These are phyloP conservation scores for Obba rivulosa DNA, from an alignment of 768 basidiomycete species.

Conservation along the genomic window DNA sequence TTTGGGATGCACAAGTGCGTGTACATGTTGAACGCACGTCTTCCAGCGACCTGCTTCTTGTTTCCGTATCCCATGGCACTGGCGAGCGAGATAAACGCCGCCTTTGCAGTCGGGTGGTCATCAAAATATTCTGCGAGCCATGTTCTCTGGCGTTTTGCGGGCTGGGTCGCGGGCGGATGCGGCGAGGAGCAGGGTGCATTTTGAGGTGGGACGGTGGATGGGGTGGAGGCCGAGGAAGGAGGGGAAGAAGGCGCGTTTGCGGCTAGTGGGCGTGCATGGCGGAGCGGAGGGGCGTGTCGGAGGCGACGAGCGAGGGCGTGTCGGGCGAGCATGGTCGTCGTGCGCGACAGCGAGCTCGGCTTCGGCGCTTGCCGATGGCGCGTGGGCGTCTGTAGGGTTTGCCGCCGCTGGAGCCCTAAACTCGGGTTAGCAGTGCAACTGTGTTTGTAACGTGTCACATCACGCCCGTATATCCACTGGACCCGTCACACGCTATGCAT, in stretches of 20 bases:
- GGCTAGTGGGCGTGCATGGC: background rate
- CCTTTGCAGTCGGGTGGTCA: conserved; percentile 40
- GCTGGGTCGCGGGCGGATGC: background rate
- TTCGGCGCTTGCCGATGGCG: too few species aligned
- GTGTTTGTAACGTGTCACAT: too few species aligned
- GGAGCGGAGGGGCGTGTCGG: background rate
- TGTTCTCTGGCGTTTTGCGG: conserved; percentile 8
- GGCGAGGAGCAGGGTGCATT: conserved; percentile 1
- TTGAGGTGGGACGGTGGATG: background rate
- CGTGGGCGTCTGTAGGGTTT: too few species aligned
- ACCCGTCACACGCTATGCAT: too few species aligned
- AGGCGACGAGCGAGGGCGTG: background rate
- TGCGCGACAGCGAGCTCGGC: background rate
- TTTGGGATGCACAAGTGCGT: conserved; percentile 47
- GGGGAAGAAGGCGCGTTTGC: background rate
- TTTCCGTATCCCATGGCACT: conserved; percentile 54
- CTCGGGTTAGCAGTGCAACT: too few species aligned
- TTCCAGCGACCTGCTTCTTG: conserved; percentile 54
- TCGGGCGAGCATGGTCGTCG: background rate
- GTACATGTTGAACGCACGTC: conserved; percentile 55
- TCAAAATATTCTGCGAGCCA: conserved; percentile 56
- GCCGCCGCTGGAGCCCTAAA: too few species aligned
- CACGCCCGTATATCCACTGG: too few species aligned
- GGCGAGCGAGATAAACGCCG: conserved; percentile 43
- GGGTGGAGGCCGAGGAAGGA: background rate